Evolutionary conservation across 352 stramenopile species (phyloP), one percentile per base, ranked within the genome.

Genomic region (Pythium rishiriense): DNA sequence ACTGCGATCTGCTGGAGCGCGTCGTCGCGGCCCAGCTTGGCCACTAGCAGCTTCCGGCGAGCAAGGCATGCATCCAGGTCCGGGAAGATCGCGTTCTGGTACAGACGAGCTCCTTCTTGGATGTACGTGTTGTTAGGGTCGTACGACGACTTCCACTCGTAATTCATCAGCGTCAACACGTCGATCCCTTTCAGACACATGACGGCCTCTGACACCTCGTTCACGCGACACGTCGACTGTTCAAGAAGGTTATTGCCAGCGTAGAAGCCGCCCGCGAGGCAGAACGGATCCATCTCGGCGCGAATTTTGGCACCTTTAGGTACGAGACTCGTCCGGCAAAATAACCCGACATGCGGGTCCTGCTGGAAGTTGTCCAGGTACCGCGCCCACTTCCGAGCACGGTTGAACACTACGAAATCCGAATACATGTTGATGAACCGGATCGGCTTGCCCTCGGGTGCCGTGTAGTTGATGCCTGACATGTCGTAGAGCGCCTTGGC

Each of bases 171-270:
- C 12, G 28, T 54, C 7, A 53, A 28, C 25, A 63, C 65, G 24
- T 68, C 55, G 37, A 68, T 65, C 0, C 65, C 58, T 31, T 72
- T 72, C 28, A 72, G 28, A 17, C 65, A 72, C 59, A 66, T 66
- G 21, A 61, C 42, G 0, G 59, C 59, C 8, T 66, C 59, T 0
- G 50, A 66, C 2, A 66, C 59, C 56, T 66, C 59, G 50, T 61
- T 66, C 59, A 66, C 59, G n/a, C 59, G 50, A 29, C 64, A 70
- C 3, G 10, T 33, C 7, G n/a, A 39, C 17, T 64, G 55, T n/a
- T 70, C 56, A 7, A 62, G 24, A 10, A 49, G 59, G 50, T 66
- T 66, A 41, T 61, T 60, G 33, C 59, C 51, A 4, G 50, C 59
- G 31, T 56, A 66, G 11, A 35, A 55, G 3, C 51, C 51, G 4